Percentiles rank a stretch among this genome's conserved stretches.
Evolutionary conservation across 352 stramenopile genomes (phyloP).

Genomic region (Lagenidium giganteum): DNA sequence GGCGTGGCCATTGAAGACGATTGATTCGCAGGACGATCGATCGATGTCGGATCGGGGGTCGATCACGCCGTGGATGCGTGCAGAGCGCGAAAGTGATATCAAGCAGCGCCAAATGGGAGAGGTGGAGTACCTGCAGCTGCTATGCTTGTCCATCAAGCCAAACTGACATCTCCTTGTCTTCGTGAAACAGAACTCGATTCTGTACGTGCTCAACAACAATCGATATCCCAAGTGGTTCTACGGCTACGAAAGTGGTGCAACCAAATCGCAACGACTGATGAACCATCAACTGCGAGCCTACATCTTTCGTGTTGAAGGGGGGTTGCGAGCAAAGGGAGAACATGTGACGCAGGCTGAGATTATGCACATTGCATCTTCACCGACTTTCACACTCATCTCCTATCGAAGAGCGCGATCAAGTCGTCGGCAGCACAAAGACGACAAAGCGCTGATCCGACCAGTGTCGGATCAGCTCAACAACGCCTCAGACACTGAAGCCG

Average conservation of each 20-base stretch:
- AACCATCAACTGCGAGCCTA: conserved; percentile 38
- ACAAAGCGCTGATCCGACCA: too few relatives aligned
- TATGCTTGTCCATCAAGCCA: neutral
- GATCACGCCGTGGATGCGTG: conserved; percentile 29
- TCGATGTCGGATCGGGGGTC: too few relatives aligned
- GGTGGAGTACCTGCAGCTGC: conserved; percentile 7
- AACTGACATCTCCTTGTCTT: neutral
- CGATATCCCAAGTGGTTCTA: conserved; percentile 49
- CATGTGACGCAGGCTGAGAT: too few relatives aligned
- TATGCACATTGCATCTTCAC: too few relatives aligned
- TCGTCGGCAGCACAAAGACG: too few relatives aligned
- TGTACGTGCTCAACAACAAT: conserved; percentile 49
- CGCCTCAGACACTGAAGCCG: too few relatives aligned
- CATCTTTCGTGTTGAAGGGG: too few relatives aligned
- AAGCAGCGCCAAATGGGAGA: conserved; percentile 25
- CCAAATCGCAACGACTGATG: conserved; percentile 37
- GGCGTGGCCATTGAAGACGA: conserved; percentile 2
- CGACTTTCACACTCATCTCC: too few relatives aligned
- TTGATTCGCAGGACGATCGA: conserved; percentile 14
- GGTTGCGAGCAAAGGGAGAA: too few relatives aligned
- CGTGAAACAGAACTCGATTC: conserved; percentile 19
- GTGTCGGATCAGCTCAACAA: too few relatives aligned
- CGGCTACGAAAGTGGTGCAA: conserved; percentile 42
- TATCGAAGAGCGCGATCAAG: too few relatives aligned
- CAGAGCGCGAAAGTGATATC: conserved; percentile 25